Evolutionary conservation across 208 protist genomes (phyloP), one percentile per base, ranked within the genome.

Genomic region (Angomonas deanei): DNA sequence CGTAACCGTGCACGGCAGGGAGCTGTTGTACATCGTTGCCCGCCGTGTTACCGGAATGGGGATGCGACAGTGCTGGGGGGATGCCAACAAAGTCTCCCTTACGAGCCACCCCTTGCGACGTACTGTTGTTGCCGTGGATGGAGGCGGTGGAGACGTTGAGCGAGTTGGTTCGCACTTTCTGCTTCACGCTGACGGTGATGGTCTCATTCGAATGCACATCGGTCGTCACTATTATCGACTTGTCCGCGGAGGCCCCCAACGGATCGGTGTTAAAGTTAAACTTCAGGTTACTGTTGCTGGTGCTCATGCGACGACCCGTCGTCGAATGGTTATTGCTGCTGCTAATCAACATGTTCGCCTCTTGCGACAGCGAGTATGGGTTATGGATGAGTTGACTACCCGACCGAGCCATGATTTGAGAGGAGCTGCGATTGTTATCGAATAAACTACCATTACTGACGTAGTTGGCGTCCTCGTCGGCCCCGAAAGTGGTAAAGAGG

Each of bases 401-500:
- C 11, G 36, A 42, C 36, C 36, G 36, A 8, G 8, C 11, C 36
- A 42, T 42, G 36, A n/a, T n/a, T n/a, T n/a, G n/a, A n/a, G 48
- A 27, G 48, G 23, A 21, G 48, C 19, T n/a, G 48, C 48, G 48
- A 24, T 54, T 54, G 21, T 54, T 17, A 17, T 46, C 36, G 11
- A 17, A 27, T 24, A 27, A 6, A 17, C 48, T n/a, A 24, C 23
- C n/a, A 17, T 27, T 27, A 15, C 48, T 24, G 21, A 11, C 17
- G 21, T n/a, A 8, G n/a, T 54, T 15, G 11, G 11, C 36, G 15
- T 15, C 11, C 36, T 42, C 36, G 11, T 42, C 36, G 8, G 8
- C 36, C 15, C 36, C 74, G 59, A 85, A 81, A 11, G 75, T 81
- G 24, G 74, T 78, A 39, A 85, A 85, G 38, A 85, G 79, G 5